These are phyloP conservation scores for Fusarium torulosum DNA, from an alignment of 2,329 filamentous ascomycete species.

Conservation along the genomic window DNA sequence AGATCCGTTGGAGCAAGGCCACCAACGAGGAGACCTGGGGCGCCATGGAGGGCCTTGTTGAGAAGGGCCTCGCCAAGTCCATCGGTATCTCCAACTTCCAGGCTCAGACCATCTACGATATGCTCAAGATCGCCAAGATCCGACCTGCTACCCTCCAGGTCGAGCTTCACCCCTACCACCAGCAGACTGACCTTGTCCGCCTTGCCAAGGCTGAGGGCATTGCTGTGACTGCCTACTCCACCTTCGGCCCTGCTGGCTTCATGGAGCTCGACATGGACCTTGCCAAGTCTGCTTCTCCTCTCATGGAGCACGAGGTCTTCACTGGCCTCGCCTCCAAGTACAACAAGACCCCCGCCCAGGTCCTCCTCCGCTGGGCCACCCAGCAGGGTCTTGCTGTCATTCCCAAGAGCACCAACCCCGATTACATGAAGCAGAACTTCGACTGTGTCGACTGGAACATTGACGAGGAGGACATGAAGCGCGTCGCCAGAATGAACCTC, in stretches of 20 bases:
- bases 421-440: constrained; percentile 73
- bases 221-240: constrained; percentile 84
- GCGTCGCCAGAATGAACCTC: constrained; percentile 74
- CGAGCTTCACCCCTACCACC: constrained; percentile 91
- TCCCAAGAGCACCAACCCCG: constrained; percentile 75
- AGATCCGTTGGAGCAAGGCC: constrained; percentile 74
- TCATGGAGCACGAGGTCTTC: constrained; percentile 78
- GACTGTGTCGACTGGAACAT: constrained; percentile 76
- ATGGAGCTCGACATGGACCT: constrained; percentile 78
- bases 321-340: constrained; percentile 76
- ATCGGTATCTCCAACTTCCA: constrained; percentile 91
- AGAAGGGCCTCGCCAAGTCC: constrained; percentile 74
- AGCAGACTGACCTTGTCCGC: constrained; percentile 77
- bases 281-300: constrained; percentile 69
- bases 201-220: constrained; percentile 78
- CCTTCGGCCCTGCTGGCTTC: constrained; percentile 84
- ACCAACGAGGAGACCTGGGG: constrained; percentile 85
- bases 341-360: constrained; percentile 80
- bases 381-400: constrained; percentile 86
- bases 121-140: constrained; percentile 81
- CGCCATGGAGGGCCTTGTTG: constrained; percentile 81
- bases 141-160: constrained; percentile 84
- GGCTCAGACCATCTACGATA: constrained; percentile 80
- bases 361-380: constrained; percentile 88
- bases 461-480: constrained; percentile 72